A percentile compares a stretch with the other conserved stretches of the same genome.
Conservation (phyloP, 495 filamentous ascomycete genomes). For the Xylaria telfairii region DNA sequence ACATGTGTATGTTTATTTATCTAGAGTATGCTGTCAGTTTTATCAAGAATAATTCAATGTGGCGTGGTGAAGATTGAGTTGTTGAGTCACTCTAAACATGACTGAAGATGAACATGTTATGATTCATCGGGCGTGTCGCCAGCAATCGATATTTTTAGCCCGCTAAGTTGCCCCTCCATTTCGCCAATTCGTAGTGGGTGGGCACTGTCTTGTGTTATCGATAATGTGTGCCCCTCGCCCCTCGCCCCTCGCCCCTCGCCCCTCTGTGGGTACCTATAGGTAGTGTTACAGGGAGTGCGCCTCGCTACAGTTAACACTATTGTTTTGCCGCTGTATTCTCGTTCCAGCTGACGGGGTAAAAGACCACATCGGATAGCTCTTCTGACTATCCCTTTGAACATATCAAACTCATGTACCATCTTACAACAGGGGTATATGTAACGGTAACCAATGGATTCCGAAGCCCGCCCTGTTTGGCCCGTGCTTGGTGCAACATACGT, state of each 20-base stretch:
- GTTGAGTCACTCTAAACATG: slow-evolving; percentile 13
- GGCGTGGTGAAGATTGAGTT: not conserved
- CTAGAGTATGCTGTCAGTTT: not conserved
- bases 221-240: not conserved
- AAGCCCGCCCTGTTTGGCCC: not conserved
- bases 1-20: not conserved
- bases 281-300: not conserved
- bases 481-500: not conserved
- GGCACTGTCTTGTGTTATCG: slow-evolving; percentile 13
- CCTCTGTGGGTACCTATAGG: too few relatives aligned
- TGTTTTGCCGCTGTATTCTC: too few relatives aligned
- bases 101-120: slow-evolving; percentile 11
- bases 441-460: not conserved
- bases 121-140: not conserved
- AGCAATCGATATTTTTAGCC: not conserved
- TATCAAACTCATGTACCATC: not conserved
- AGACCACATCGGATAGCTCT: not conserved
- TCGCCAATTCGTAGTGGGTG: not conserved
- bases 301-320: too few relatives aligned
- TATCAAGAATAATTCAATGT: not conserved
- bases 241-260: too few relatives aligned
- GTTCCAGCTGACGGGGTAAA: too few relatives aligned
- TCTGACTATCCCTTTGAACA: not conserved
- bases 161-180: slow-evolving; percentile 14
- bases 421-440: not conserved